Percentiles rank a stretch among this genome's conserved stretches.
Conservation (phyloP, 148 eudicot genomes). For the Cornus kousa region DNA sequence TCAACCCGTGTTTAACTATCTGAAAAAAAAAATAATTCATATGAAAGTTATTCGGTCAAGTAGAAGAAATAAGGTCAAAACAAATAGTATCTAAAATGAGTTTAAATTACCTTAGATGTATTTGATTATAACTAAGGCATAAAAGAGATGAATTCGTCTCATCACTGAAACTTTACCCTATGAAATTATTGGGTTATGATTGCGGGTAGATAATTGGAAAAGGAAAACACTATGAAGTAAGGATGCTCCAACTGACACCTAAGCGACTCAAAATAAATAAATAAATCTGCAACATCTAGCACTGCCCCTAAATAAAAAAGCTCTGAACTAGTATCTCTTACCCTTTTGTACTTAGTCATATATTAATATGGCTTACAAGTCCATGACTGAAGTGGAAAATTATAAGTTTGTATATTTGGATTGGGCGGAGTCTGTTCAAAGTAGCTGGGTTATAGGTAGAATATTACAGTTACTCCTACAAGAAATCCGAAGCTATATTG, state of each 20-base stretch:
- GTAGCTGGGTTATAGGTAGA: not conserved
- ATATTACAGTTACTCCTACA: not conserved
- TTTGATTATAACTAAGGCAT: not conserved
- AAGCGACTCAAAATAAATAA: no score
- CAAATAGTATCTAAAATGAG: not conserved
- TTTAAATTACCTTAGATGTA: not conserved
- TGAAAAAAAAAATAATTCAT: conserved; percentile 28
- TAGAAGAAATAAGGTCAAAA: not conserved
- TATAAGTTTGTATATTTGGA: not conserved
- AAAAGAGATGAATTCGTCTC: not conserved
- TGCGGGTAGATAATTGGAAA: not conserved
- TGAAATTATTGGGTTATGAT: not conserved
- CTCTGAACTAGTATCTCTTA: not conserved
- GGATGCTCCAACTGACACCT: not conserved
- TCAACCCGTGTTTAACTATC: conserved; percentile 76
- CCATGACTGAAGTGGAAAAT: no score
- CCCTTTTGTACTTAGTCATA: not conserved
- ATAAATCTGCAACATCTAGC: no score
- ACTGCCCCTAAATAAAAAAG: not conserved
- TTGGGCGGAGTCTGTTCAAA: not conserved
- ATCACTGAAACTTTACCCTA: not conserved
- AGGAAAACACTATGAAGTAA: no score
- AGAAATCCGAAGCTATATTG: no score
- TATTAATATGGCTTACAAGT: not conserved
- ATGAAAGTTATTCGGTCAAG: not conserved